phyloP scores from a whole-genome alignment of 176 grass and related monocot species.

The Thalia dealbata region DNA sequence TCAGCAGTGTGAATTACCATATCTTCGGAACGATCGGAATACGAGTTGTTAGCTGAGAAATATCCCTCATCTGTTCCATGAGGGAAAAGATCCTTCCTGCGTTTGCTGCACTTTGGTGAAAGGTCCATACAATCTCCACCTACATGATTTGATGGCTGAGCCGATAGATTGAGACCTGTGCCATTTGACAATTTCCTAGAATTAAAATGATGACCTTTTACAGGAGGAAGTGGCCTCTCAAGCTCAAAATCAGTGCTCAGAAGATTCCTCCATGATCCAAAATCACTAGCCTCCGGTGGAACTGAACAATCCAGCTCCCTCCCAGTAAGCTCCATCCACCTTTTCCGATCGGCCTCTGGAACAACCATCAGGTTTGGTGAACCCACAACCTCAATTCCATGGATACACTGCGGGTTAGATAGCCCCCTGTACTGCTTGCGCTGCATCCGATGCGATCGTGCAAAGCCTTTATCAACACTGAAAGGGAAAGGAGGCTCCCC shows the following conservation, averaged over 20 bases:
- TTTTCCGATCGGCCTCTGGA: constrained; percentile 55
- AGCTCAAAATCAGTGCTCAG: constrained; percentile 67
- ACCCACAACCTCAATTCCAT: constrained; percentile 63
- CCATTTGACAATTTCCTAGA: constrained; percentile 60
- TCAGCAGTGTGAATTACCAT: constrained; percentile 43
- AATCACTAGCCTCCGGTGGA: constrained; percentile 54
- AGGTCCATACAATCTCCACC: constrained; percentile 43
- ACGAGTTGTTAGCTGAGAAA: constrained; percentile 32
- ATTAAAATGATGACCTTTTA: constrained; percentile 38
- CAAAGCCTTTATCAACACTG: constrained; percentile 76
- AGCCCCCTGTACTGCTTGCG: constrained; percentile 87
- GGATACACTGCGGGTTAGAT: constrained; percentile 83
- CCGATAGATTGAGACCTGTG: constrained; percentile 61
- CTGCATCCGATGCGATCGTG: constrained; percentile 86
- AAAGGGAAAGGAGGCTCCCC: constrained; percentile 88
- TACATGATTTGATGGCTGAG: constrained; percentile 47
- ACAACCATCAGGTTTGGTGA: constrained; percentile 57
- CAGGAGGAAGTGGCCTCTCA: constrained; percentile 35
- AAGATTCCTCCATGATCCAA: constrained; percentile 86
- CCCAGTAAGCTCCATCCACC: constrained; percentile 78
- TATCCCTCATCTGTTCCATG: constrained; percentile 67
- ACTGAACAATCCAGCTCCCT: constrained; percentile 63
- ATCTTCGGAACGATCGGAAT: constrained; percentile 60
- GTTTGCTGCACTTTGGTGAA: constrained; percentile 35
- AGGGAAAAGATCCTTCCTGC: constrained; percentile 56